phyloP scores from a whole-genome alignment of 139 green algal species.

The Parachlorella kessleri region DNA sequence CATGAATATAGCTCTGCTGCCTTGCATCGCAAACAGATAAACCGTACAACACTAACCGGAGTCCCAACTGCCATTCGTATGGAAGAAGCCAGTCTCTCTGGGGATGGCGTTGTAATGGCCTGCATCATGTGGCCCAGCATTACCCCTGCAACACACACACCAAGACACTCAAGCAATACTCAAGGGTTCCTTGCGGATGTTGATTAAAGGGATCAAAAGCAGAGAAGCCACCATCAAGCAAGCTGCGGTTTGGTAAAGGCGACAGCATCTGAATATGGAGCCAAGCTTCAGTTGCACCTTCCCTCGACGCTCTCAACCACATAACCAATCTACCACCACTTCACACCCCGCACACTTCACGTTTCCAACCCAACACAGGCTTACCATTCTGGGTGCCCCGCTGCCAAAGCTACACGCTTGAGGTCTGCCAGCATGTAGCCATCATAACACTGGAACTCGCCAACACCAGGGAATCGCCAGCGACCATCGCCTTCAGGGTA shows the following conservation, averaged over 20 bases:
- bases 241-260: too few relatives aligned
- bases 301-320: too few relatives aligned
- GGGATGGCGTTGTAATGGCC: slow-evolving; percentile 91
- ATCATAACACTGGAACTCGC: slow-evolving; percentile 99
- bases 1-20: too few relatives aligned
- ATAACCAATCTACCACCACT: too few relatives aligned
- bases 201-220: too few relatives aligned
- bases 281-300: too few relatives aligned
- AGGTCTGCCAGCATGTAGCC: slow-evolving; percentile 93
- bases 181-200: too few relatives aligned
- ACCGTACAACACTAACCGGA: slow-evolving; percentile 26
- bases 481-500: slow-evolving; percentile 95
- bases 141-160: slow-evolving; percentile 65
- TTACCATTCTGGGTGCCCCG: slow-evolving; percentile 85
- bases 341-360: too few relatives aligned
- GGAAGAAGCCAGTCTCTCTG: slow-evolving; percentile 95
- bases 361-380: too few relatives aligned
- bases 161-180: too few relatives aligned
- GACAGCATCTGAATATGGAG: too few relatives aligned
- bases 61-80: slow-evolving; percentile 81
- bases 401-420: slow-evolving; percentile 55
- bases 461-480: slow-evolving; percentile 96
- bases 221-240: too few relatives aligned
- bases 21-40: background rate
- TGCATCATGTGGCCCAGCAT: slow-evolving; percentile 88